phyloP scores from a whole-genome alignment of 371 early-diverging fungal species.

The Circinella minor region DNA sequence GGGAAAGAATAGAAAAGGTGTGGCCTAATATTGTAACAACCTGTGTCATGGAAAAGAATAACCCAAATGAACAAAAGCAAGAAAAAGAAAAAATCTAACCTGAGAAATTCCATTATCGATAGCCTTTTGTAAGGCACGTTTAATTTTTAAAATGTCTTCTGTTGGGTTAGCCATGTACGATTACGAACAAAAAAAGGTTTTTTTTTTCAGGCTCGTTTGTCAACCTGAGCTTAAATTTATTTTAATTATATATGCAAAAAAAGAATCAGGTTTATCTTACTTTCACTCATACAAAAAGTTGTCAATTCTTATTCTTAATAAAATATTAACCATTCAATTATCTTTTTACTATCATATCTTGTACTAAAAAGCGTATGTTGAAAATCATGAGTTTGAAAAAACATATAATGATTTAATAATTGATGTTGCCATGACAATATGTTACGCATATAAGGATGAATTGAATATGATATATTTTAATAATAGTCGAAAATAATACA shows the following conservation, averaged over 20 bases:
- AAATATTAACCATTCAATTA: too few species aligned
- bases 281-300: too few species aligned
- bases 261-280: background rate
- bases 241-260: background rate
- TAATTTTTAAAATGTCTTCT: constrained; percentile 23
- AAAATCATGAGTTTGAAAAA: too few species aligned
- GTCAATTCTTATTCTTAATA: too few species aligned
- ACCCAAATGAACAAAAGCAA: background rate
- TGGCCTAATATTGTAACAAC: constrained; percentile 8
- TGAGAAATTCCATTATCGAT: constrained; percentile 16
- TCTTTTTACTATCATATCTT: too few species aligned
- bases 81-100: constrained; percentile 10
- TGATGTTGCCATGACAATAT: too few species aligned
- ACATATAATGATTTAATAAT: too few species aligned
- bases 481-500: background rate
- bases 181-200: constrained; percentile 13
- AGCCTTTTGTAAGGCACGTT: constrained; percentile 29
- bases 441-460: too few species aligned
- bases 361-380: too few species aligned
- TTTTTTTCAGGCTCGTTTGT: background rate
- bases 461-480: too few species aligned
- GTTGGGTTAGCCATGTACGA: constrained; percentile 19
- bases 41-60: constrained; percentile 9
- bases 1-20: constrained; percentile 4
- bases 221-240: background rate